Evolutionary conservation across 2,329 filamentous ascomycete species (phyloP).

Genomic region (Calonectria pauciramosa): DNA sequence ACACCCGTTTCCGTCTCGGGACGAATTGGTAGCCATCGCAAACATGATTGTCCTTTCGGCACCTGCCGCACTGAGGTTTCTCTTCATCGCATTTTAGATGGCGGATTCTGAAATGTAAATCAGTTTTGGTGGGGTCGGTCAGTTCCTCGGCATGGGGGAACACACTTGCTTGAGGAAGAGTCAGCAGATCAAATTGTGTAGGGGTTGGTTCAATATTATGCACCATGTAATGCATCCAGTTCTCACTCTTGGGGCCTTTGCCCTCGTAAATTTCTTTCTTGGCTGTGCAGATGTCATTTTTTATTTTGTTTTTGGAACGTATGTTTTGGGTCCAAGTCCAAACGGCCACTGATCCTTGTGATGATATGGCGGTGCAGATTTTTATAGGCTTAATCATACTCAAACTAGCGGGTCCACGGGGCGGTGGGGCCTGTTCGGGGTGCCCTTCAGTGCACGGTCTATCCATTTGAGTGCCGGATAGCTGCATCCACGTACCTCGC

Average conservation of each 20-base stretch:
- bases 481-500: too few relatives aligned
- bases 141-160: background rate
- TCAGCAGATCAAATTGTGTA: background rate
- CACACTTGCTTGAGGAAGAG: background rate
- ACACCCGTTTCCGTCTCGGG: background rate
- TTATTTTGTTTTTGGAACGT: too few relatives aligned
- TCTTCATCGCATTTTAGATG: constrained; percentile 14
- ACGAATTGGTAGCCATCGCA: constrained; percentile 2
- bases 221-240: constrained; percentile 14
- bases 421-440: too few relatives aligned
- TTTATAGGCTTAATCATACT: too few relatives aligned
- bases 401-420: too few relatives aligned
- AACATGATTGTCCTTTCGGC: background rate
- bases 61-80: background rate
- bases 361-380: too few relatives aligned
- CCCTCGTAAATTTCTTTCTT: background rate
- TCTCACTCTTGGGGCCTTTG: background rate
- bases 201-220: background rate
- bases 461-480: too few relatives aligned
- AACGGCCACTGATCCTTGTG: too few relatives aligned
- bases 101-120: background rate
- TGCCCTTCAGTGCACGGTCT: too few relatives aligned
- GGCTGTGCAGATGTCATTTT: background rate
- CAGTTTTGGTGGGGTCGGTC: background rate
- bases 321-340: too few relatives aligned